phyloP scores from a whole-genome alignment of 495 filamentous ascomycete species.

The Lasiosphaeria miniovina region DNA sequence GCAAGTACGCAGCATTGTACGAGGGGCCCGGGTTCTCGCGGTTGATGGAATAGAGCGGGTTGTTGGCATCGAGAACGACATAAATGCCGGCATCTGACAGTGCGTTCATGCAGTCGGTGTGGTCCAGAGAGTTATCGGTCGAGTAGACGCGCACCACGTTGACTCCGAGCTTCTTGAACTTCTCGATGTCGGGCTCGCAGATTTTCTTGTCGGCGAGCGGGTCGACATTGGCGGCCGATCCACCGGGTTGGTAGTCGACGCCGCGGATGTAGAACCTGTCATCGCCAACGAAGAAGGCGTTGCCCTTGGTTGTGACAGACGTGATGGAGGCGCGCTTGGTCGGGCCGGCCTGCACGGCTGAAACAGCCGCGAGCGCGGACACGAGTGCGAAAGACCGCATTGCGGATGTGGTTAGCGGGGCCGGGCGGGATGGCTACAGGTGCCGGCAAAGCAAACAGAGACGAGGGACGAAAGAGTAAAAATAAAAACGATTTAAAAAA shows the following conservation, averaged over 20 bases:
- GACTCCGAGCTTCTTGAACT: conserved; percentile 82
- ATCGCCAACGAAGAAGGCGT: conserved; percentile 81
- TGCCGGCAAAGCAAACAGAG: neutral
- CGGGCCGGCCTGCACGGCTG: conserved; percentile 53
- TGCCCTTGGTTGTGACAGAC: conserved; percentile 43
- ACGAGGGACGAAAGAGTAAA: neutral
- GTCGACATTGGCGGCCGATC: conserved; percentile 65
- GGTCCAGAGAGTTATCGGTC: conserved; percentile 81
- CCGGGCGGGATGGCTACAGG: neutral
- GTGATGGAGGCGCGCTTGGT: conserved; percentile 45
- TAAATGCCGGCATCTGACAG: conserved; percentile 89
- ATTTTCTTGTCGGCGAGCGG: conserved; percentile 69
- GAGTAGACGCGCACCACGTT: conserved; percentile 95
- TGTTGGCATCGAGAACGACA: conserved; percentile 75
- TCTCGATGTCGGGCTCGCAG: conserved; percentile 80
- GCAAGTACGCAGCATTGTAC: conserved; percentile 90
- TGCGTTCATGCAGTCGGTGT: conserved; percentile 80
- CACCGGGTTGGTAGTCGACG: conserved; percentile 94
- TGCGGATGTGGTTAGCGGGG: conserved; percentile 14
- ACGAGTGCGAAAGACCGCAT: conserved; percentile 55
- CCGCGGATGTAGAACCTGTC: conserved; percentile 91
- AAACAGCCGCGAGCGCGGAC: conserved; percentile 53
- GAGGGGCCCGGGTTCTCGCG: conserved; percentile 59
- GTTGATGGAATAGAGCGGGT: conserved; percentile 36
- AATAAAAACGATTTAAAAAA: neutral